Evolutionary conservation across 345 rosid genomes (phyloP).

Genomic region (Eutrema japonicum): DNA sequence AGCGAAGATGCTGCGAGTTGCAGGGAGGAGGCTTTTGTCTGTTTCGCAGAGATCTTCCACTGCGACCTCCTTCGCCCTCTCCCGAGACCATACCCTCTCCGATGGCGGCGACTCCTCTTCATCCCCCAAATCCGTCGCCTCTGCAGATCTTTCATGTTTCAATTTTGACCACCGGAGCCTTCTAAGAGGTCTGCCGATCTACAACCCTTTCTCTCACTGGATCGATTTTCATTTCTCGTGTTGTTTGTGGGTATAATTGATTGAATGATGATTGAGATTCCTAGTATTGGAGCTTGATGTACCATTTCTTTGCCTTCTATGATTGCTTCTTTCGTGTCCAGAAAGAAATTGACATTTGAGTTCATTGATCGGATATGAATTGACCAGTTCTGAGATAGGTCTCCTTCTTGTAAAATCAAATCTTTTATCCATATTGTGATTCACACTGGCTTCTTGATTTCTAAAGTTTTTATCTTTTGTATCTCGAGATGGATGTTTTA

Average conservation of each 20-base stretch:
- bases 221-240: conserved; percentile 8
- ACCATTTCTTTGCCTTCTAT: not conserved
- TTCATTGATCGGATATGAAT: conserved; percentile 13
- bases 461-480: not conserved
- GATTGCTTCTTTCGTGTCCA: not conserved
- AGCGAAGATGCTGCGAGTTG: conserved; percentile 69
- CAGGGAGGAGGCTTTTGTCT: conserved; percentile 78
- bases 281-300: not conserved
- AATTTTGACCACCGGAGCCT: conserved; percentile 45
- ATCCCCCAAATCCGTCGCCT: conserved; percentile 23
- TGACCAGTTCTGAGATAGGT: conserved; percentile 9
- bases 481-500: not conserved
- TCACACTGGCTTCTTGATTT: not conserved
- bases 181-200: conserved; percentile 57
- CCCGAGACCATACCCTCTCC: conserved; percentile 39
- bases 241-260: not conserved
- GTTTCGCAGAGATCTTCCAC: conserved; percentile 51
- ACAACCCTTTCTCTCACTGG: not conserved
- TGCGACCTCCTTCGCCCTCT: conserved; percentile 48
- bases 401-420: not conserved
- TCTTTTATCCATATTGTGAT: not conserved
- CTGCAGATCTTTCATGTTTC: conserved; percentile 49
- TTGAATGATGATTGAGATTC: conserved; percentile 10
- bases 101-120: conserved; percentile 39
- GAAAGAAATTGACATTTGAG: not conserved